phyloP scores from a whole-genome alignment of 2,329 filamentous ascomycete species.

The Talaromyces sp. region DNA sequence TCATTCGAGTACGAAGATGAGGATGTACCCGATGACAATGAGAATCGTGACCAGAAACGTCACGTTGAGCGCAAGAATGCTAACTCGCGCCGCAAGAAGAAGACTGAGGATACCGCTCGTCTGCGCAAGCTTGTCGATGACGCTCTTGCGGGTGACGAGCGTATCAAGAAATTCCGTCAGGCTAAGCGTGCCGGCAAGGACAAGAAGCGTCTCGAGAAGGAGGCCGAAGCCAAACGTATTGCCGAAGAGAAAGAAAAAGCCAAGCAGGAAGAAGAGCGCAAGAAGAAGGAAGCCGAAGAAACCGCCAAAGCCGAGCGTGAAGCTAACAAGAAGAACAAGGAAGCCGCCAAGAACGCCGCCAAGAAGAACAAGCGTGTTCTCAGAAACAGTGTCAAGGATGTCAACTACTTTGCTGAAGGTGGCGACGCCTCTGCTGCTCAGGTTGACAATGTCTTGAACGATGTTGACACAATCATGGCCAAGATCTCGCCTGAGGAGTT shows the following conservation, averaged over 20 bases:
- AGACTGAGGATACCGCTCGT: constrained; percentile 93
- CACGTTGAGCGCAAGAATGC: constrained; percentile 98
- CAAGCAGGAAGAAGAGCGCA: constrained; percentile 78
- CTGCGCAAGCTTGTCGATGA: constrained; percentile 89
- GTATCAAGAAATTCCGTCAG: constrained; percentile 96
- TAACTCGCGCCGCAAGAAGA: constrained; percentile 98
- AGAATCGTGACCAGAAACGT: constrained; percentile 98
- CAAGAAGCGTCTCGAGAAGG: constrained; percentile 85
- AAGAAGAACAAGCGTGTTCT: constrained; percentile 99
- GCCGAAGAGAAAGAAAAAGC: constrained; percentile 79
- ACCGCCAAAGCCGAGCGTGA: constrained; percentile 81
- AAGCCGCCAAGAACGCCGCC: constrained; percentile 95
- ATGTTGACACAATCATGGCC: constrained; percentile 80
- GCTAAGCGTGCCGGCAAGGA: constrained; percentile 91
- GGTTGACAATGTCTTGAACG: constrained; percentile 78
- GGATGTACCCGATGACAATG: constrained; percentile 97
- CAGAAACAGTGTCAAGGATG: constrained; percentile 90
- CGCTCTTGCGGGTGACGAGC: constrained; percentile 77
- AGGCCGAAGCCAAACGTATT: constrained; percentile 83
- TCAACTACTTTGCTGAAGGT: constrained; percentile 81
- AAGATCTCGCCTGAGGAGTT: constrained; percentile 92
- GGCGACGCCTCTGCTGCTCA: constrained; percentile 70
- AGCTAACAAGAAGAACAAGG: constrained; percentile 90
- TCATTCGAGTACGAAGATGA: constrained; percentile 98
- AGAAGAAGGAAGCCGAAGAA: constrained; percentile 79